phyloP scores from a whole-genome alignment of 495 filamentous ascomycete species.

The Bombardia bombarda region DNA sequence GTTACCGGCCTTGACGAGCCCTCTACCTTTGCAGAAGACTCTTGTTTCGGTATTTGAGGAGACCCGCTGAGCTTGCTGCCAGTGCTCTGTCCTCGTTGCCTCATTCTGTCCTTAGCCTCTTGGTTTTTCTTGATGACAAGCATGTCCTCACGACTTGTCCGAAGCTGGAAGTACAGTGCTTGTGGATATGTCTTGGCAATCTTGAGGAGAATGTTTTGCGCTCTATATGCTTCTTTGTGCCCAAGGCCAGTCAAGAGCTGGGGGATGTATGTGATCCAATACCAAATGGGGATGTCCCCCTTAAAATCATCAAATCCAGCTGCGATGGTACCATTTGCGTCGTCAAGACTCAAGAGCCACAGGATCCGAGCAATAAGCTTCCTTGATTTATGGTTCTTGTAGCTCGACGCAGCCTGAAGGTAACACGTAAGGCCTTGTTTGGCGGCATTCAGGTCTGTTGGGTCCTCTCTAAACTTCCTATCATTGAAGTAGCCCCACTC shows the following conservation, averaged over 20 bases:
- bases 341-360: slow-evolving; percentile 93
- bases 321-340: slow-evolving; percentile 70
- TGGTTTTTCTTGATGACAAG: slow-evolving; percentile 80
- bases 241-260: slow-evolving; percentile 85
- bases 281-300: slow-evolving; percentile 94
- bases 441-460: slow-evolving; percentile 67
- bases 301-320: slow-evolving; percentile 86
- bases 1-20: slow-evolving; percentile 38
- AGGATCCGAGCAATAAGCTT: slow-evolving; percentile 92
- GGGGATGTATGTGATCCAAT: slow-evolving; percentile 99
- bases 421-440: slow-evolving; percentile 93
- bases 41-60: slow-evolving; percentile 40
- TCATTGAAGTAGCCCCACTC: slow-evolving; percentile 99
- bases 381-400: slow-evolving; percentile 93
- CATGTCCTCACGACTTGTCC: slow-evolving; percentile 95
- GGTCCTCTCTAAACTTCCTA: slow-evolving; percentile 83
- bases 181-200: slow-evolving; percentile 95
- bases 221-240: slow-evolving; percentile 81
- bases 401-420: slow-evolving; percentile 88
- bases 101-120: slow-evolving; percentile 56
- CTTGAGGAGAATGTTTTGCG: slow-evolving; percentile 75
- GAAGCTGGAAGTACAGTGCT: slow-evolving; percentile 85
- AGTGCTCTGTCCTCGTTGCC: slow-evolving; percentile 7
- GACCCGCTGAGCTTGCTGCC: slow-evolving; percentile 29
- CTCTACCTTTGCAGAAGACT: slow-evolving; percentile 20